phyloP scores from a whole-genome alignment of 495 filamentous ascomycete genomes.

The Neurospora sublineolata region DNA sequence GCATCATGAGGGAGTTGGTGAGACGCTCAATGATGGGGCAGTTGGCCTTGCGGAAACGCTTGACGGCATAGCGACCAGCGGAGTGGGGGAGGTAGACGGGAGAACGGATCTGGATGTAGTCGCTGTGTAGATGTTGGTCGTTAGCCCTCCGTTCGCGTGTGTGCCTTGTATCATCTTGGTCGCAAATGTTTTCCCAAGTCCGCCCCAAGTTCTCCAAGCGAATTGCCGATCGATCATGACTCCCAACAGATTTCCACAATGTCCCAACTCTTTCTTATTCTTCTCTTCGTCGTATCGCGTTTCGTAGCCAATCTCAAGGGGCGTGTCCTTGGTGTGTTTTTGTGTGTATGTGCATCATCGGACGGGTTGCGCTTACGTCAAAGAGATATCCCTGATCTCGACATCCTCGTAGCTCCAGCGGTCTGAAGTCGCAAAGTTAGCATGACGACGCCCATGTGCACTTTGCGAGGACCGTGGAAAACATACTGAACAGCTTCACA shows the following conservation, averaged over 20 bases:
- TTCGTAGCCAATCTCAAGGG: background rate
- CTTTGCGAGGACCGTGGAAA: slow-evolving; percentile 19
- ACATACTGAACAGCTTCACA: slow-evolving; percentile 87
- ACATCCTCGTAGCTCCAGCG: slow-evolving; percentile 90
- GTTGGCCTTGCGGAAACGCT: slow-evolving; percentile 99
- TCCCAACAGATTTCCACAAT: background rate
- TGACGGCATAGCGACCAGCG: slow-evolving; percentile 94
- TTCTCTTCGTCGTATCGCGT: background rate
- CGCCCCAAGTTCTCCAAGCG: background rate
- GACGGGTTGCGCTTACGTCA: slow-evolving; percentile 66
- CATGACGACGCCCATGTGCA: slow-evolving; percentile 1
- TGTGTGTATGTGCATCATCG: background rate
- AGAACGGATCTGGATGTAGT: slow-evolving; percentile 98
- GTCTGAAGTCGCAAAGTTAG: slow-evolving; percentile 25
- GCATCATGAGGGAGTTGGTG: slow-evolving; percentile 99
- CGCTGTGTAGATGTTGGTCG: slow-evolving; percentile 46
- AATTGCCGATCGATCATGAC: background rate
- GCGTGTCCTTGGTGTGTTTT: background rate
- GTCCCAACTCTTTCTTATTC: background rate
- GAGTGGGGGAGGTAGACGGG: slow-evolving; percentile 98
- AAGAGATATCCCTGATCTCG: slow-evolving; percentile 96
- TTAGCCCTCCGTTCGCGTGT: slow-evolving; percentile 31
- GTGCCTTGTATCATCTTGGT: background rate
- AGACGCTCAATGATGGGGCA: slow-evolving; percentile 99
- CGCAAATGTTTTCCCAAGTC: background rate